Base-by-base conservation (phyloP, 2,329 filamentous ascomycete genomes). In the Chalara sp. region DNA sequence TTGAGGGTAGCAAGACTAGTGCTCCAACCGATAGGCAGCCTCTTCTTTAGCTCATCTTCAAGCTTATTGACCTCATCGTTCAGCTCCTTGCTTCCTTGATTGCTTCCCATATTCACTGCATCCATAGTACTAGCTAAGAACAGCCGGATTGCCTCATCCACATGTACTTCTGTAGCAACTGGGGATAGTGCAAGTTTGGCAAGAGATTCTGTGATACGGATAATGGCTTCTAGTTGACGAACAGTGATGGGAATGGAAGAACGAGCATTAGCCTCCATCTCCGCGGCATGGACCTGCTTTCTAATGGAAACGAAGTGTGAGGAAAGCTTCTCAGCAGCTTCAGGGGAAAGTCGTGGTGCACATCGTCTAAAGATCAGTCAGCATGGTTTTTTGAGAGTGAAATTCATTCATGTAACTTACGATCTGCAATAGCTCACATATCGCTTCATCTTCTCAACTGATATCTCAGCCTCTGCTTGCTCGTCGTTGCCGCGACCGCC, bases 111-210 rank as follows among this genome's bases (percentile, higher is more conserved):
- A 53, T 89, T 92, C 51, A 97, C 90, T 6, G 93, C 93, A 64
- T 99, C 92, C 93, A 99, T 97, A 51, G 93, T 99, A 4, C 86
- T 91, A 58, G 91, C 93, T 32, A 99, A 75, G 83, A 99, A 99
- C 12, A 99, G 79, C 0, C 93, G 86, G 62, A 99, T 99, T 2
- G 93, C 93, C 72, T 99, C 93, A 64, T 99, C 92, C 48, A 99
- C 93, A 64, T 99, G 93, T 44, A 82, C 77, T 68, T 96, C 92
- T 0, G 87, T 91, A 2, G 92, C 93, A 41, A 96, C 78, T 4
- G 91, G 85, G 0, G 87, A 89, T 6, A 99, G 79, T 0, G 86
- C 84, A 42, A 99, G 76, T 68, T 99, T 99, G 51, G 93, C 93
- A 2, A 99, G 80, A 0, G 93, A 90, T 68, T 99, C 93, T 3